Evolutionary conservation across 2,329 filamentous ascomycete species (phyloP).

Genomic region (Harringtonia lauricola): DNA sequence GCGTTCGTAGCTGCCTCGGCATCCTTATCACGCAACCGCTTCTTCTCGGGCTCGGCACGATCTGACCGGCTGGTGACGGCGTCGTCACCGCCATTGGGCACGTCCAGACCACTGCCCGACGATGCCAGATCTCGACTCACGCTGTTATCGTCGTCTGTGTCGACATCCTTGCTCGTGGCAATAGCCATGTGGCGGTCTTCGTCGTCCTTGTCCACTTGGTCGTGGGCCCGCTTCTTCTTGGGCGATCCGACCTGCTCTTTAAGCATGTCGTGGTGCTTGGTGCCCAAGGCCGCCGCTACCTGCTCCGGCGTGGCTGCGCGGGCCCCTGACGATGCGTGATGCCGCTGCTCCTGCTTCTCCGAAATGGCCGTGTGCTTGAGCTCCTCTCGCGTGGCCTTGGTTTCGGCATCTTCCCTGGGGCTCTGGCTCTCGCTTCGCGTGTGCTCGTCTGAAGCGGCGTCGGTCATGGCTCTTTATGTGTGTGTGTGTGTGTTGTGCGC

Average conservation of each 20-base stretch:
- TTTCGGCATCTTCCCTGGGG: conserved; percentile 48
- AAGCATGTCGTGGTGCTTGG: conserved; percentile 20
- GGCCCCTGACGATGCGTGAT: conserved; percentile 13
- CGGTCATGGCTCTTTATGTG: neutral
- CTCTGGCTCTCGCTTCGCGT: conserved; percentile 18
- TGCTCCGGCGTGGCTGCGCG: conserved; percentile 11
- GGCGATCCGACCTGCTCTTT: conserved; percentile 45
- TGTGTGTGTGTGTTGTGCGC: neutral
- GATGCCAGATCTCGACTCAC: neutral
- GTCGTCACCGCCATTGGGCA: neutral
- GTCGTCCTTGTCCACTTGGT: conserved; percentile 42
- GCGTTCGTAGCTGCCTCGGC: conserved; percentile 22
- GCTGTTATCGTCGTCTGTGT: conserved; percentile 22
- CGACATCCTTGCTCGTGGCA: conserved; percentile 28
- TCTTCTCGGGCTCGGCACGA: conserved; percentile 53
- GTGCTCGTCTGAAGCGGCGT: conserved; percentile 8
- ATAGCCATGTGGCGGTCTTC: conserved; percentile 26
- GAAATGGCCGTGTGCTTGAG: conserved; percentile 54
- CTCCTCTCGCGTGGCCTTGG: conserved; percentile 51
- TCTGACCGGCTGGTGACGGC: conserved; percentile 31
- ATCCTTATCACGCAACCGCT: conserved; percentile 43
- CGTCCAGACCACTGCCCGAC: neutral
- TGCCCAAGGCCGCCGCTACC: neutral
- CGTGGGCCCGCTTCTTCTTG: conserved; percentile 55
- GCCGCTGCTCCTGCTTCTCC: conserved; percentile 25